phyloP scores from a whole-genome alignment of 768 basidiomycete genomes.

The Phlebiopsis gigantea region DNA sequence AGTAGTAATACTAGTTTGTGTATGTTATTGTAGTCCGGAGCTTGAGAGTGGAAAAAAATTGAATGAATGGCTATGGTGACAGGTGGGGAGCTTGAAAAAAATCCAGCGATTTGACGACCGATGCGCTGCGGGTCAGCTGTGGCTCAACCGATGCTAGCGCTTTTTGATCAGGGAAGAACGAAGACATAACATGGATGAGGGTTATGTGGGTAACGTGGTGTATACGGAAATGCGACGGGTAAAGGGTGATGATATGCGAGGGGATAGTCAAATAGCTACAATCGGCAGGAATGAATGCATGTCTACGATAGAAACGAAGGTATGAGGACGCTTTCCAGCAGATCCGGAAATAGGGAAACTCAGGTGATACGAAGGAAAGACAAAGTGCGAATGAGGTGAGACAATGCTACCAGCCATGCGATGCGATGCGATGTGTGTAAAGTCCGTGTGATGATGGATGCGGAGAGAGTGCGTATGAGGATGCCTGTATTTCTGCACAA shows the following conservation, averaged over 20 bases:
- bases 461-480: slow-evolving; percentile 3
- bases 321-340: neutral
- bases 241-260: neutral
- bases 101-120: neutral
- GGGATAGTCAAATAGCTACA: slow-evolving; percentile 1
- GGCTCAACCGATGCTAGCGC: neutral
- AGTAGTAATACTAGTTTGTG: slow-evolving; percentile 3
- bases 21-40: neutral
- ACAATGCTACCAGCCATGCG: neutral
- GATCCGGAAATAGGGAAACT: neutral
- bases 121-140: neutral
- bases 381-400: neutral
- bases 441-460: slow-evolving; percentile 6
- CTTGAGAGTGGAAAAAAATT: neutral
- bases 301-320: slow-evolving; percentile 1
- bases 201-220: neutral
- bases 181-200: neutral
- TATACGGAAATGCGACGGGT: neutral
- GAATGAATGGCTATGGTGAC: neutral
- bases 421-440: neutral
- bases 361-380: neutral
- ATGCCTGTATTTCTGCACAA: slow-evolving; percentile 8
- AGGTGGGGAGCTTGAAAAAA: neutral
- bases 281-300: neutral
- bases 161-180: neutral